phyloP scores from a whole-genome alignment of 352 stramenopile genomes.

The Globisporangium polare region DNA sequence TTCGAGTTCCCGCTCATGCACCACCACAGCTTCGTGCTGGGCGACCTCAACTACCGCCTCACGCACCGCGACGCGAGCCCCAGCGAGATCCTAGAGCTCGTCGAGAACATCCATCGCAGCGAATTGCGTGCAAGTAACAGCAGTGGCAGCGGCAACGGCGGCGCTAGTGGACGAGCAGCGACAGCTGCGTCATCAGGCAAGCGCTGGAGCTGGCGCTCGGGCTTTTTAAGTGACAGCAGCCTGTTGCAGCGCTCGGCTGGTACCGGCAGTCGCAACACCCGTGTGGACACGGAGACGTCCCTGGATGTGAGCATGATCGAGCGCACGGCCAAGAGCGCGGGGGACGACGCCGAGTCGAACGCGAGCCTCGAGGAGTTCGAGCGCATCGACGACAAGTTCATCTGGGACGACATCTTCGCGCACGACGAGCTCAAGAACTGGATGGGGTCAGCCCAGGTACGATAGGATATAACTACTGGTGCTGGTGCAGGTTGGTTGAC shows the following conservation, averaged over 20 bases:
- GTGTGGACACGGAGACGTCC: slow-evolving; percentile 8
- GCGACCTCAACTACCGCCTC: slow-evolving; percentile 90
- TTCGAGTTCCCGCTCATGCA: slow-evolving; percentile 86
- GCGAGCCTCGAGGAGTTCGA: slow-evolving; percentile 25
- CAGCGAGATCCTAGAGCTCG: slow-evolving; percentile 58
- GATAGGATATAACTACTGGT: no score
- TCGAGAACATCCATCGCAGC: slow-evolving; percentile 38
- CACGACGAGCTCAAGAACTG: slow-evolving; percentile 72
- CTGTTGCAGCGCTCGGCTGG: background rate
- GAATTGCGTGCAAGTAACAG: slow-evolving; percentile 14
- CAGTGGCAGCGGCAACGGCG: background rate
- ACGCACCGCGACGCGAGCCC: slow-evolving; percentile 47
- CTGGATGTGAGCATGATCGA: slow-evolving; percentile 39
- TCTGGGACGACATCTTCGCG: slow-evolving; percentile 58
- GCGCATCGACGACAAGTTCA: slow-evolving; percentile 25
- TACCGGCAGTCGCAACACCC: background rate
- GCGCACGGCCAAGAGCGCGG: slow-evolving; percentile 13
- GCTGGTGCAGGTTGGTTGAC: background rate
- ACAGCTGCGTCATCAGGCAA: background rate
- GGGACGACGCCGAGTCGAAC: slow-evolving; percentile 6
- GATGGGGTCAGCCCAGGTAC: slow-evolving; percentile 27
- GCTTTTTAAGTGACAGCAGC: slow-evolving; percentile 17
- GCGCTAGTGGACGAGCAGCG: slow-evolving; percentile 1
- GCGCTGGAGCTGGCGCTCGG: slow-evolving; percentile 24
- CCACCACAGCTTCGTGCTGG: slow-evolving; percentile 87